Conservation (phyloP, 2,329 filamentous ascomycete species). For the Xylaria sp. region DNA sequence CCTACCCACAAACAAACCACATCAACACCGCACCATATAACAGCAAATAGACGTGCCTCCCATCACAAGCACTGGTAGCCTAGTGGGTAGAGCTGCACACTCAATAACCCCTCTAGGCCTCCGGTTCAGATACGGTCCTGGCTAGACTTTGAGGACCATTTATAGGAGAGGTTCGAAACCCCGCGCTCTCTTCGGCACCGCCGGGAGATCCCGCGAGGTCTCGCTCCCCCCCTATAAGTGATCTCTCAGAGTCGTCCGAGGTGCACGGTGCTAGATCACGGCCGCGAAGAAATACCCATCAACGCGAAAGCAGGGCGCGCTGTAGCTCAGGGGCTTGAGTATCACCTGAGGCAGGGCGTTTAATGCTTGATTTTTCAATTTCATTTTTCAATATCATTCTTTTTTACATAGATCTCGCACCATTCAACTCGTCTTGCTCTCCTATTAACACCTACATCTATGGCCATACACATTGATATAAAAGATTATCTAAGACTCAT, state of each 20-base stretch:
- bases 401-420: no score
- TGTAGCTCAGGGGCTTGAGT: slow-evolving; percentile 6
- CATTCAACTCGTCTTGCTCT: no score
- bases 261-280: slow-evolving; percentile 15
- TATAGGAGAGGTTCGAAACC: background rate
- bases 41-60: background rate
- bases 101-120: background rate
- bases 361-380: no score
- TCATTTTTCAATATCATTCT: no score
- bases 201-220: background rate
- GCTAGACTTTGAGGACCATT: slow-evolving; percentile 1
- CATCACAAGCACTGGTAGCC: slow-evolving; percentile 9
- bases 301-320: slow-evolving; percentile 24
- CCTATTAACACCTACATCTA: no score
- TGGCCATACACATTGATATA: no score
- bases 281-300: slow-evolving; percentile 23
- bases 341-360: slow-evolving; percentile 20
- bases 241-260: background rate
- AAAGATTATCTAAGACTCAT: no score
- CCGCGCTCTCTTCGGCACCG: background rate
- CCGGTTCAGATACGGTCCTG: slow-evolving; percentile 20
- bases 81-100: slow-evolving; percentile 18
- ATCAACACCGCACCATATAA: background rate
- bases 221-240: background rate
- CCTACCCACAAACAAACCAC: background rate